These are phyloP conservation scores for Dendrobium huoshanense DNA, from an alignment of 106 monocot genomes.

Conservation along the genomic window DNA sequence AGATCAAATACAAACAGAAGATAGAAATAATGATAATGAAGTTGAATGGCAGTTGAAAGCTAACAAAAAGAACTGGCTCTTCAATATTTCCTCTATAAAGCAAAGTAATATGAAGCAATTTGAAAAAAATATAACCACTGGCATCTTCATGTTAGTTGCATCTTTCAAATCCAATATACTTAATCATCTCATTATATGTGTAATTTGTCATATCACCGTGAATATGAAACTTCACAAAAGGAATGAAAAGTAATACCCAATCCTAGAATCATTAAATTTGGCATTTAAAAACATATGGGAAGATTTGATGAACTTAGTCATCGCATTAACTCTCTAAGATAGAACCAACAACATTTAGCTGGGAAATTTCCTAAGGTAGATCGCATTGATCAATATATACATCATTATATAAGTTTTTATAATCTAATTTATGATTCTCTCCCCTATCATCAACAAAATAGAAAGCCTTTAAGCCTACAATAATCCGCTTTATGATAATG, in stretches of 20 bases:
- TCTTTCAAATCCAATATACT: not conserved
- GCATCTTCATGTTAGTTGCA: not conserved
- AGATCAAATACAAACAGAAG: conserved; percentile 3
- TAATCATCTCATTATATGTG: not conserved
- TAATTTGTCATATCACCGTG: not conserved
- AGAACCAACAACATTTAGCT: not conserved
- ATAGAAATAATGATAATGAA: not conserved
- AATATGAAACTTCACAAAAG: not conserved
- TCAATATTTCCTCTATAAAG: not conserved
- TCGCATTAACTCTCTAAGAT: not conserved
- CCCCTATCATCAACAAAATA: not conserved
- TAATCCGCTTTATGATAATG: not conserved
- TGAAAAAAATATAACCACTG: not conserved
- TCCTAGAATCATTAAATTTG: not conserved
- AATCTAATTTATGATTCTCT: not conserved
- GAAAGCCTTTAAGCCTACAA: not conserved
- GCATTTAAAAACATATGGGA: not conserved
- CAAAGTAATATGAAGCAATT: not conserved
- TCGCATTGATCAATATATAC: not conserved
- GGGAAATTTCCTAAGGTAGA: not conserved
- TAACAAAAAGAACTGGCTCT: not conserved
- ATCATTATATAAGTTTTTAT: not conserved
- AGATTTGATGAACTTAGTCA: not conserved
- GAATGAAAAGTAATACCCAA: not conserved
- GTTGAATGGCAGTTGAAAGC: not conserved